These are phyloP conservation scores for Xylaria grammica DNA, from an alignment of 495 filamentous ascomycete genomes.

Conservation along the genomic window DNA sequence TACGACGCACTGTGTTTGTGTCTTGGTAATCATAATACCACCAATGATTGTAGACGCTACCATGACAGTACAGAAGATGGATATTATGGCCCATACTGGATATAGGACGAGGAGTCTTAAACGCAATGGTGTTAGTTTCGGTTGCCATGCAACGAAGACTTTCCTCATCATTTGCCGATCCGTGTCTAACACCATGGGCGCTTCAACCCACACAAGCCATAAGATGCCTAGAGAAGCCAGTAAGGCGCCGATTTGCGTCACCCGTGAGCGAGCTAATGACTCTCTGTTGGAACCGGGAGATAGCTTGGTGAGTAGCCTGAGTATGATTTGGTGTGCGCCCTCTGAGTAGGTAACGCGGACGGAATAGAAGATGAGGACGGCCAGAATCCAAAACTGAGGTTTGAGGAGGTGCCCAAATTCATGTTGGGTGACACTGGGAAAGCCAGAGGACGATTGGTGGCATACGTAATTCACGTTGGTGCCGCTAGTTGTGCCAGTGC, in stretches of 20 bases:
- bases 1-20: neutral
- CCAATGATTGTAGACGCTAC: neutral
- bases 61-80: neutral
- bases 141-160: neutral
- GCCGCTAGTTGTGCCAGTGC: neutral
- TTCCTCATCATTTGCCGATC: neutral
- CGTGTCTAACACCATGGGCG: neutral
- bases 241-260: neutral
- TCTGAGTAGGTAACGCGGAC: neutral
- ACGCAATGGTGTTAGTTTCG: neutral
- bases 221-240: neutral
- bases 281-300: neutral
- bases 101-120: neutral
- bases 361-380: neutral
- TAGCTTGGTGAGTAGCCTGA: neutral
- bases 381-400: neutral
- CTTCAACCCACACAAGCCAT: neutral
- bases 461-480: neutral
- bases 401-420: neutral
- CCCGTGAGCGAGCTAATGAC: neutral
- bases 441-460: neutral
- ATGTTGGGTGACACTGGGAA: neutral
- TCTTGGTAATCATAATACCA: neutral
- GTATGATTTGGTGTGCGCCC: neutral
- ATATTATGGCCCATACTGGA: neutral